These are phyloP conservation scores for Magnaporthiopsis rhizophila DNA, from an alignment of 2,329 filamentous ascomycete species.

Conservation along the genomic window DNA sequence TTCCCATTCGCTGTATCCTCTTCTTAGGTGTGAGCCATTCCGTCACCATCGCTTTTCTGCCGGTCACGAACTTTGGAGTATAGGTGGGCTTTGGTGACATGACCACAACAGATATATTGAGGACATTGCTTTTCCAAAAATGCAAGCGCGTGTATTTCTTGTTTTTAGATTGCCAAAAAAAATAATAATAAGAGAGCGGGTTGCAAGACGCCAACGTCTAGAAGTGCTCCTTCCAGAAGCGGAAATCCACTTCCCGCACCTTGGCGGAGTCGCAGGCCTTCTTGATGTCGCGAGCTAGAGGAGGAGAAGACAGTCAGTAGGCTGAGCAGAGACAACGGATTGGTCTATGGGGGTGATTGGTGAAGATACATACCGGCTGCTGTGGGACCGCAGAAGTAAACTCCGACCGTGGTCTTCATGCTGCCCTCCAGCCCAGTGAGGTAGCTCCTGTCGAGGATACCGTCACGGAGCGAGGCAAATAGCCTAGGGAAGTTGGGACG, in stretches of 20 bases:
- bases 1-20: neutral
- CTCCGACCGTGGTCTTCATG: conserved; percentile 78
- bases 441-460: conserved; percentile 78
- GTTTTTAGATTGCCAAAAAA: neutral
- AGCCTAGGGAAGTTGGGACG: conserved; percentile 80
- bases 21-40: neutral
- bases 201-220: conserved; percentile 25
- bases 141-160: neutral
- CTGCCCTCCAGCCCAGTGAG: conserved; percentile 71
- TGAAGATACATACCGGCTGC: conserved; percentile 42
- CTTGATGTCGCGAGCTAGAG: conserved; percentile 70
- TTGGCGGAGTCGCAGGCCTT: conserved; percentile 68
- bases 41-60: neutral
- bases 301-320: conserved; percentile 24
- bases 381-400: conserved; percentile 95
- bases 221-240: conserved; percentile 98
- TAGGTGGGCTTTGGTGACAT: neutral
- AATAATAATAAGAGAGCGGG: neutral
- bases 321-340: neutral
- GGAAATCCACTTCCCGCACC: conserved; percentile 76
- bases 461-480: conserved; percentile 78
- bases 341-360: neutral
- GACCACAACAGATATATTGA: neutral
- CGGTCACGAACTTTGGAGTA: neutral
- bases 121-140: neutral